Evolutionary conservation across 2,329 filamentous ascomycete species (phyloP), one percentile per base, ranked within the genome.

Genomic region (Ophiostoma montium): DNA sequence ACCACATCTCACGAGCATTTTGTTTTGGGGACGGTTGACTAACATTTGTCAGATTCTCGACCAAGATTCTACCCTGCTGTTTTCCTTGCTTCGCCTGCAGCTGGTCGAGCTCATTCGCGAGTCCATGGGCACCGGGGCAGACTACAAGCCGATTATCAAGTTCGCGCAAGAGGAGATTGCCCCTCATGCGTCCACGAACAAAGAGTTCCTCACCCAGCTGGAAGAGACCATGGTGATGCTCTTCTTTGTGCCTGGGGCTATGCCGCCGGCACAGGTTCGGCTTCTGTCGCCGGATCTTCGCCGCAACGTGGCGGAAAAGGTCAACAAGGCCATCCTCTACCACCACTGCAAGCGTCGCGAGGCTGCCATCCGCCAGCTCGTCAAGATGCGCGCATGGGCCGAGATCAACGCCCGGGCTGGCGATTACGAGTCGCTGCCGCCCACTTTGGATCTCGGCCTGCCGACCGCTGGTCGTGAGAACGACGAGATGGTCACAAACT

Each of bases 161-260:
- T 98, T 98, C 65, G 92, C 92, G 1, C 88, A 84, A 1, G 78
- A 82, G 33, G 84, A 95, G 58, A 76, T 98, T 13, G 88, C 87
- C 11, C 89, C 92, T 4, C 80, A 87, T 49, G 92, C 90, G 8
- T 82, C 89, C 1, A 86, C 80, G 5, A 87, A 88, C 56, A 75
- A 78, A 4, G 78, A 83, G 41, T 96, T 95, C 56, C 72, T 95
- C 12, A 78, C 84, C 55, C 88, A 94, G 53, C 72, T 98, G 11
- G 92, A 98, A 65, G 78, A 82, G 61, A 95, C 92, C 0, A 95
- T 98, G 82, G 84, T 87, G 0, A 74, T 98, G 36, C 71, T 98
- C 35, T 83, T 98, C 39, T 95, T 95, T 57, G 81, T 86, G 1
- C 75, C 78, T n/a, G 84, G 92, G 48, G 82, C 78, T 47, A 74